Evolutionary conservation across 257 asterid species (phyloP).

Genomic region (Parsonsia alboflavescens): DNA sequence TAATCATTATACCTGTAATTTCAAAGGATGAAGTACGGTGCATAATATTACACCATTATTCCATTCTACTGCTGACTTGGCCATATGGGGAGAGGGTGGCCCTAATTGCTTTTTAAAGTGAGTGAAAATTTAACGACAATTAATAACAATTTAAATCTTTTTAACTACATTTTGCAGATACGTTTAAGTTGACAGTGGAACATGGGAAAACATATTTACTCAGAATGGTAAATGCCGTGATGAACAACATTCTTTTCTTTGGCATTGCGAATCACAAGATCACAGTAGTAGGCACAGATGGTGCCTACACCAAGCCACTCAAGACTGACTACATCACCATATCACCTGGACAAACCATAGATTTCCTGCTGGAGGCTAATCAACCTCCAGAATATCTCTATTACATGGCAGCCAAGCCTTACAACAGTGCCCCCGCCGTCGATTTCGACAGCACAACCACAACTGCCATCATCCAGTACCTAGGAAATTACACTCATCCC

Average conservation of each 20-base stretch:
- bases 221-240: slow-evolving; percentile 10
- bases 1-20: no score
- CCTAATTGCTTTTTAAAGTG: no score
- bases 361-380: slow-evolving; percentile 7
- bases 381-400: background rate
- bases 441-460: slow-evolving; percentile 8
- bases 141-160: no score
- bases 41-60: no score
- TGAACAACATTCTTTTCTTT: slow-evolving; percentile 16
- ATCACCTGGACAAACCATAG: slow-evolving; percentile 1
- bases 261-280: slow-evolving; percentile 6
- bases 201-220: slow-evolving; percentile 17
- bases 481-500: background rate
- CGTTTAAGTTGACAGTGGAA: background rate
- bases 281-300: slow-evolving; percentile 14
- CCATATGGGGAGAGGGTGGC: no score
- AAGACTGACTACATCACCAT: background rate
- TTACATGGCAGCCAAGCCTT: slow-evolving; percentile 8
- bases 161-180: background rate
- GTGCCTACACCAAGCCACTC: slow-evolving; percentile 7
- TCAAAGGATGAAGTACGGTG: no score
- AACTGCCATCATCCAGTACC: slow-evolving; percentile 3
- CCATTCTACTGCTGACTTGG: no score
- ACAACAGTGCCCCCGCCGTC: background rate
- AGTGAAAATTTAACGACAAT: no score